phyloP scores from a whole-genome alignment of 495 filamentous ascomycete genomes.

The Thermothielavioides terrestris region DNA sequence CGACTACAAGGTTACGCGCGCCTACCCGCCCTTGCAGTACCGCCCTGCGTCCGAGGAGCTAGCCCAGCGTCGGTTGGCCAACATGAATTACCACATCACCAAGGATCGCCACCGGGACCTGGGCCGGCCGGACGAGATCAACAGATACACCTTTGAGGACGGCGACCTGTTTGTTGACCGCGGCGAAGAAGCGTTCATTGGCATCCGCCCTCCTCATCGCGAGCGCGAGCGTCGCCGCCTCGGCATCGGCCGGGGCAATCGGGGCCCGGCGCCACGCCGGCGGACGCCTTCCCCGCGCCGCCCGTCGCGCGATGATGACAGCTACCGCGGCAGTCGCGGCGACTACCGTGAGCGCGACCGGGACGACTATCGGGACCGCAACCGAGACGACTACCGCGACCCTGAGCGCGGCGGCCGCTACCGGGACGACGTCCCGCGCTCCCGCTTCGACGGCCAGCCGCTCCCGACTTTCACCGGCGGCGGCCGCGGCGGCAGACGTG shows the following conservation, averaged over 20 bases:
- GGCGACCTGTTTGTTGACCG: constrained; percentile 61
- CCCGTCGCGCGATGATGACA: background rate
- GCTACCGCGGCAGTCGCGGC: constrained; percentile 4
- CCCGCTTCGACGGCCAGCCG: constrained; percentile 22
- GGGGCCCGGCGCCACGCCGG: background rate
- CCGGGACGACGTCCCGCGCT: constrained; percentile 17
- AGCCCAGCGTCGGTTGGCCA: constrained; percentile 56
- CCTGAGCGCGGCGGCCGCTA: constrained; percentile 3
- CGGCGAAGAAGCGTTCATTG: constrained; percentile 59
- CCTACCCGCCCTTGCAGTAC: constrained; percentile 33
- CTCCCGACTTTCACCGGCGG: constrained; percentile 18
- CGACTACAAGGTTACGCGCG: constrained; percentile 17
- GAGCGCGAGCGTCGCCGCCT: constrained; percentile 24
- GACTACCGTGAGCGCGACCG: background rate
- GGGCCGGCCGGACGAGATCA: constrained; percentile 51
- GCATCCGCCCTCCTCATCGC: constrained; percentile 44
- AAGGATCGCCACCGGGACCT: constrained; percentile 37
- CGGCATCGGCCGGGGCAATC: constrained; percentile 6
- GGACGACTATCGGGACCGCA: background rate
- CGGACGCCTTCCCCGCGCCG: constrained; percentile 4
- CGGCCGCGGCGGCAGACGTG: constrained; percentile 17
- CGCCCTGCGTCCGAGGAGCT: constrained; percentile 43
- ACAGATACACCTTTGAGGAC: constrained; percentile 73
- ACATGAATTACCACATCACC: constrained; percentile 48
- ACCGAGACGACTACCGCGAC: background rate